Evolutionary conservation across 495 filamentous ascomycete species (phyloP), one percentile per base, ranked within the genome.

Genomic region (Penicillium pancosmium): DNA sequence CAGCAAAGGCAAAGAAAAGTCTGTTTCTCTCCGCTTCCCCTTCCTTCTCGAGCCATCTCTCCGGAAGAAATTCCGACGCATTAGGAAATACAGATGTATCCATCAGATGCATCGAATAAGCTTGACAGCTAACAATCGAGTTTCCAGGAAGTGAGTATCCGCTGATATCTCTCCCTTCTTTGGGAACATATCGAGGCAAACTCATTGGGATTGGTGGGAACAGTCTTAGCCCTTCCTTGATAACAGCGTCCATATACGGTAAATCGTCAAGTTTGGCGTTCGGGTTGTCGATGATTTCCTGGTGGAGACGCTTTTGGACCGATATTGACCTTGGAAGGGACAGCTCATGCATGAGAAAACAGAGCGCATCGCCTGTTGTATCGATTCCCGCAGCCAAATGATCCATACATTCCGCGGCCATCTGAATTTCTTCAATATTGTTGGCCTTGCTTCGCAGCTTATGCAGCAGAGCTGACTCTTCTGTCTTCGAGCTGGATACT

Each of bases 151-250:
- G 21, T 15, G 23, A 19, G 23, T 48, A 48, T 0, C 46, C 46
- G 15, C 46, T 48, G 46, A 48, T 48, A 27, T 21, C 23, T 27
- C 46, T 12, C 4, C 46, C 46, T n/a, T 48, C 46, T 13, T 27
- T 10, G 15, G 46, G 46, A 0, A 48, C 46, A 48, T 48, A 48
- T 25, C 46, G 18, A 13, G 46, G 46, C 10, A 48, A 21, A 27
- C 46, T 48, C 46, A 48, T 48, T 13, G 46, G 46, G 23, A 48
- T 48, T 13, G 46, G 46, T 10, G 46, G 46, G 46, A 48, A 48
- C 5, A 48, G 46, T 8, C 46, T 11, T 5, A 48, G 23, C 15
- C 46, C 46, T 27, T 48, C 46, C 21, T 48, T 48, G 21, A 48
- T 48, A 11, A 48, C 46, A 7, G 46, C 46, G 15, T 48, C 46